These are phyloP conservation scores for Neurospora sp. DNA, from an alignment of 495 filamentous ascomycete species.

Conservation along the genomic window DNA sequence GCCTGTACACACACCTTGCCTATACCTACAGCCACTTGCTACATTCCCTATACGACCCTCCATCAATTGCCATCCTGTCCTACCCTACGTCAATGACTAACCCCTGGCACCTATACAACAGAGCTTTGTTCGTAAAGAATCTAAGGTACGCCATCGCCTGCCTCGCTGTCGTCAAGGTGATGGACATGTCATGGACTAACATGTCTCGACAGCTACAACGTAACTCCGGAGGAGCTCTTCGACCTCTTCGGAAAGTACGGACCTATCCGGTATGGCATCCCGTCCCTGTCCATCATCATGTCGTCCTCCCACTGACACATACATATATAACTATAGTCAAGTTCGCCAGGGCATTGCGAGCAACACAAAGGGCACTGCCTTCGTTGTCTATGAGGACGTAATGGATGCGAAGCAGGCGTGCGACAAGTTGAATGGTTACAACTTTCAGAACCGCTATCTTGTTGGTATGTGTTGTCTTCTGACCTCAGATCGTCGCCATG, in stretches of 20 bases:
- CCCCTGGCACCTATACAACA: constrained; percentile 27
- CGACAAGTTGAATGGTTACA: constrained; percentile 99
- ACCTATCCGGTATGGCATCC: constrained; percentile 65
- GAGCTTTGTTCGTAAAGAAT: constrained; percentile 98
- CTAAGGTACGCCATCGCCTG: constrained; percentile 56
- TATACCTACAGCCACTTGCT: constrained; percentile 1
- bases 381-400: constrained; percentile 98
- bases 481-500: background rate
- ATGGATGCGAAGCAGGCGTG: constrained; percentile 98
- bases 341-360: constrained; percentile 95
- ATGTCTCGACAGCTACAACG: constrained; percentile 65
- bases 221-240: constrained; percentile 87
- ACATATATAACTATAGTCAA: constrained; percentile 49
- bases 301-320: constrained; percentile 19
- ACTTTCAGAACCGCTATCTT: constrained; percentile 98
- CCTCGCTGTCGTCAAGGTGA: constrained; percentile 2
- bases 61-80: constrained; percentile 3
- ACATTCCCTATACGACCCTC: background rate
- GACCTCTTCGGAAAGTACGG: constrained; percentile 93
- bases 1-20: background rate
- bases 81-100: constrained; percentile 13
- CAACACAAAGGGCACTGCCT: constrained; percentile 96
- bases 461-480: constrained; percentile 59
- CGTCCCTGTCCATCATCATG: background rate
- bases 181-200: constrained; percentile 10